Base-by-base conservation (phyloP, 2,329 filamentous ascomycete species). In the Aureobasidium lini region DNA sequence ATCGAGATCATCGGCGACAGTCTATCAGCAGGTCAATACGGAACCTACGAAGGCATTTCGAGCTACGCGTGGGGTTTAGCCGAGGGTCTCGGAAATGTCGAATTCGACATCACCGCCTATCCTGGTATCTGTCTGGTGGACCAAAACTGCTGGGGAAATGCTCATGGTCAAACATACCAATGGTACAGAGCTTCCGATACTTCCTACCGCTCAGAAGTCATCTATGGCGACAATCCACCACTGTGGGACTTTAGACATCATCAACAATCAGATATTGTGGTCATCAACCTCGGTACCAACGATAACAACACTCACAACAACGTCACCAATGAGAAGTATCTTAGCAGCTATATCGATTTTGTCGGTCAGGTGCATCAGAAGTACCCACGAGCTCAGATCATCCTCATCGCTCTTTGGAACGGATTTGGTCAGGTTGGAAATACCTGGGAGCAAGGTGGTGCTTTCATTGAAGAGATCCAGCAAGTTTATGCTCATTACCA, bases 161-260 rank as follows among this genome's bases (percentile, higher is more conserved):
- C 67, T 6, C 69, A 69, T 29, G 71, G 71, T 13, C 64, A 72
- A 64, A 72, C 74, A 29, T 79, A 81, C 64, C 82, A 84, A 68
- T 85, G 80, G 81, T 80, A 80, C 64, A 80, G 79, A 52, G 79
- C 81, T 0, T 78, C 77, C 0, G 82, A 85, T 64, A 82, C 79
- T 0, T 77, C 77, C 61, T 72, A 70, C 64, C 75, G 79, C 11
- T 79, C 77, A 0, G 61, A 66, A 3, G 63, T 73, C 5, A 71
- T 77, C n/a, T 79, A 77, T 65, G 75, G 66, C 48, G 53, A 64
- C 34, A 63, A 66, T 31, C 69, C 71, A 0, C 72, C 75, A 34
- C 43, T 60, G 5, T 74, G 71, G 71, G 63, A 72, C 60, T 74
- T 74, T 57, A 43, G 57, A 5, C 61, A 63, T 2, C 69, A 72